Conservation (phyloP, 306 rosid species). For the Sicyos edulis region DNA sequence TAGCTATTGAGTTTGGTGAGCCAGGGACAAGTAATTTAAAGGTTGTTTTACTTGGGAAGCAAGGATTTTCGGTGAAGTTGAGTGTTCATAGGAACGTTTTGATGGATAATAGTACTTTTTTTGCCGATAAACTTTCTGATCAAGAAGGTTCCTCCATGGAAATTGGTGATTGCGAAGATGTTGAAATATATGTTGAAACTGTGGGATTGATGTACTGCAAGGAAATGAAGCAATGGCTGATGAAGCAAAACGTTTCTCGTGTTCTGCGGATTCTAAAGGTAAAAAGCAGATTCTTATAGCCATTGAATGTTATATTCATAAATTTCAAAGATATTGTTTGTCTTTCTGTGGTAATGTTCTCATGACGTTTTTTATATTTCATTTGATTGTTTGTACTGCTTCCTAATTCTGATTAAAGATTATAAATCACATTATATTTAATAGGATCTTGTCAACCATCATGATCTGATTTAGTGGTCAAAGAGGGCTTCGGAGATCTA, state of each 20-base stretch:
- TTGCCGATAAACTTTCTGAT: slow-evolving; percentile 55
- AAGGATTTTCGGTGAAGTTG: slow-evolving; percentile 83
- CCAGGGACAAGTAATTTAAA: slow-evolving; percentile 74
- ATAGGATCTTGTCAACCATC: neutral
- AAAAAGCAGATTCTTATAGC: neutral
- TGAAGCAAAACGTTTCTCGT: slow-evolving; percentile 81
- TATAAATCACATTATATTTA: neutral
- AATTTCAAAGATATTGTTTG: neutral
- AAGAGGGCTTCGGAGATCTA: no score
- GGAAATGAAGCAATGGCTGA: slow-evolving; percentile 72
- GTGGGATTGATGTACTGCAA: slow-evolving; percentile 93
- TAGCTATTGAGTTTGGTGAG: slow-evolving; percentile 93
- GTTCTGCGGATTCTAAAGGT: slow-evolving; percentile 80
- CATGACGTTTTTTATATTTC: neutral
- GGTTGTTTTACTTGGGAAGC: slow-evolving; percentile 70
- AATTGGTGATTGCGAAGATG: slow-evolving; percentile 77
- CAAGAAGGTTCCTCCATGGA: slow-evolving; percentile 48
- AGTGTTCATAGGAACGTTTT: slow-evolving; percentile 74
- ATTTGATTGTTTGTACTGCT: slow-evolving; percentile 2
- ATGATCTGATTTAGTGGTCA: no score
- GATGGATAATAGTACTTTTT: slow-evolving; percentile 50
- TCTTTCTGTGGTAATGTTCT: neutral
- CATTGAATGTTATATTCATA: neutral
- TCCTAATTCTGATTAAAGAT: neutral
- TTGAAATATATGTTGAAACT: slow-evolving; percentile 66